Percentiles rank a stretch among this genome's conserved stretches.
These are phyloP conservation scores for Phytophthora europaea DNA, from an alignment of 352 stramenopile species.

Conservation along the genomic window DNA sequence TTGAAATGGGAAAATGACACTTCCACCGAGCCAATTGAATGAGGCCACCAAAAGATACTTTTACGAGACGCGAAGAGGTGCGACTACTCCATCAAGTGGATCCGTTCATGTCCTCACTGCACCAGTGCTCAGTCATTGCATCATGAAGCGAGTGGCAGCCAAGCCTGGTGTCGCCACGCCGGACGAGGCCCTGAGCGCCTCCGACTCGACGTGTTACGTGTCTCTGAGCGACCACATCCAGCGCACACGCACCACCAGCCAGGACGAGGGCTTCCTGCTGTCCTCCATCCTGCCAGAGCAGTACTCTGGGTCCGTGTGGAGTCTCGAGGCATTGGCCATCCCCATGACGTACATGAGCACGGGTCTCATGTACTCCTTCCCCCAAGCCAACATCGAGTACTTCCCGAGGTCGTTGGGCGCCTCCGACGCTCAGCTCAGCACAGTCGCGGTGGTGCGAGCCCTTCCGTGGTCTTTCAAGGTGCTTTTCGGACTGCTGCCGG, in stretches of 20 bases:
- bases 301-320: conserved; percentile 58
- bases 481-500: conserved; percentile 75
- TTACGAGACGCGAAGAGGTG: conserved; percentile 25
- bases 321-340: conserved; percentile 64
- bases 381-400: conserved; percentile 79
- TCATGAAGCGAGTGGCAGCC: conserved; percentile 26
- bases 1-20: too few relatives aligned
- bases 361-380: conserved; percentile 73
- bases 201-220: conserved; percentile 37
- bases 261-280: conserved; percentile 33
- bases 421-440: conserved; percentile 79
- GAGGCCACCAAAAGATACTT: conserved; percentile 18
- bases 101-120: background rate
- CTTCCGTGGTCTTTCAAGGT: conserved; percentile 88
- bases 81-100: background rate
- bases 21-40: background rate
- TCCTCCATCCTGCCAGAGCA: conserved; percentile 31
- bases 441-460: conserved; percentile 68
- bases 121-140: background rate
- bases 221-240: conserved; percentile 39
- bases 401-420: conserved; percentile 72
- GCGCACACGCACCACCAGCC: conserved; percentile 27
- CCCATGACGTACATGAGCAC: conserved; percentile 85
- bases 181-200: conserved; percentile 33
- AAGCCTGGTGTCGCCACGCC: conserved; percentile 21